A percentile compares a stretch with the other conserved stretches of the same genome.
These are phyloP conservation scores for Smallanthus sonchifolius DNA, from an alignment of 129 eudicot genomes.

Conservation along the genomic window DNA sequence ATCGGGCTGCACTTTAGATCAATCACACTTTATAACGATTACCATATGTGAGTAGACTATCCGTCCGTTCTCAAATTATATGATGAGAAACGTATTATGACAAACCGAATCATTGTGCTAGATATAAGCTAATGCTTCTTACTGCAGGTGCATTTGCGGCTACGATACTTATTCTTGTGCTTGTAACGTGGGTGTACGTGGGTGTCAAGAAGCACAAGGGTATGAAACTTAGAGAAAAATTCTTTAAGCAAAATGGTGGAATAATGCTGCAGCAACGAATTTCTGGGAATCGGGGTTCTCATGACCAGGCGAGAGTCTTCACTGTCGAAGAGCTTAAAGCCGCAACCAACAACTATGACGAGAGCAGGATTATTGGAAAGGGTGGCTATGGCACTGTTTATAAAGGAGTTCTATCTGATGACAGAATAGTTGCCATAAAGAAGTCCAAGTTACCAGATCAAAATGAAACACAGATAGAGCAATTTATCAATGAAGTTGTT, in stretches of 20 bases:
- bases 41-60: slow-evolving; percentile 5
- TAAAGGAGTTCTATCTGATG: slow-evolving; percentile 35
- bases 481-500: slow-evolving; percentile 52
- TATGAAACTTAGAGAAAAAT: slow-evolving; percentile 23
- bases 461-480: slow-evolving; percentile 46
- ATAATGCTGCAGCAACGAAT: slow-evolving; percentile 30
- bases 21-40: not conserved
- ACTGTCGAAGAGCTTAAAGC: slow-evolving; percentile 36
- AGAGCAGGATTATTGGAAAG: slow-evolving; percentile 37
- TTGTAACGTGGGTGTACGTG: slow-evolving; percentile 19
- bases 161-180: slow-evolving; percentile 6
- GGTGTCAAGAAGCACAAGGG: slow-evolving; percentile 24
- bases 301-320: slow-evolving; percentile 31
- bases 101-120: not conserved
- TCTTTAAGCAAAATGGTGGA: slow-evolving; percentile 43
- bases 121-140: not conserved
- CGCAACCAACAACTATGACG: slow-evolving; percentile 49
- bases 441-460: slow-evolving; percentile 39
- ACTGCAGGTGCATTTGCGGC: slow-evolving; percentile 3
- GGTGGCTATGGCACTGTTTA: slow-evolving; percentile 55
- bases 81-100: not conserved
- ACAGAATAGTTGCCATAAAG: slow-evolving; percentile 46
- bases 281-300: slow-evolving; percentile 16
- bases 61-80: not conserved
- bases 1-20: slow-evolving; percentile 14